Evolutionary conservation across 163 green algal species (phyloP).

Genomic region (Botryococcus braunii): DNA sequence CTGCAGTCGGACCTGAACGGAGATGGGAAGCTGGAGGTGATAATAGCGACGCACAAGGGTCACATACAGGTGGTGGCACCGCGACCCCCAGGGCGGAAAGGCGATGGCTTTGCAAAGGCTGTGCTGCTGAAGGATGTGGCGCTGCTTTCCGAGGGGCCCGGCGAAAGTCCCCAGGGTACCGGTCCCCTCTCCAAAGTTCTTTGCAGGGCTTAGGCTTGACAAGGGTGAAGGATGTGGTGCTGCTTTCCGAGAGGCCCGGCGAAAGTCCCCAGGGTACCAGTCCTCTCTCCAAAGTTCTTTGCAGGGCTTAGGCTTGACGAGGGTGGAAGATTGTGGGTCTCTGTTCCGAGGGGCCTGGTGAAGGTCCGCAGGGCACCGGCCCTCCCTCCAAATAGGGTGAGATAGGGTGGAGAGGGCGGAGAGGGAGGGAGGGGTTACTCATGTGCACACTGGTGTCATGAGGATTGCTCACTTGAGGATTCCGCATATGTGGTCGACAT

Average conservation of each 20-base stretch:
- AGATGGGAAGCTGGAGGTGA: slow-evolving; percentile 71
- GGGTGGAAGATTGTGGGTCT: slow-evolving; percentile 41
- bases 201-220: slow-evolving; percentile 53
- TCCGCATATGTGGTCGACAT: no score
- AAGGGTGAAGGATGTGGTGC: slow-evolving; percentile 35
- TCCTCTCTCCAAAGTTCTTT: no score
- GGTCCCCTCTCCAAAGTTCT: no score
- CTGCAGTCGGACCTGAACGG: slow-evolving; percentile 82
- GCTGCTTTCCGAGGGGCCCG: slow-evolving; percentile 34
- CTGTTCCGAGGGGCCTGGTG: slow-evolving; percentile 27
- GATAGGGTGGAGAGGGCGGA: no score
- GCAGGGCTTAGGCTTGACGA: slow-evolving; percentile 43
- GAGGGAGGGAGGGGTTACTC: no score
- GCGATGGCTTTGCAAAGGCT: slow-evolving; percentile 64
- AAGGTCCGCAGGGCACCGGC: no score
- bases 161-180: no score
- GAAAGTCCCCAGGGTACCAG: no score
- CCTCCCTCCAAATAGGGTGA: no score
- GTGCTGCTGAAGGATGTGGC: slow-evolving; percentile 39
- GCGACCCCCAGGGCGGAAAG: slow-evolving; percentile 27
- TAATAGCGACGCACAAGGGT: slow-evolving; percentile 55
- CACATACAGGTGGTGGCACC: slow-evolving; percentile 36
- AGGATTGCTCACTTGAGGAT: no score
- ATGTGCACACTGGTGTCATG: no score
- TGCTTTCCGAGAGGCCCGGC: slow-evolving; percentile 36